Evolutionary conservation across 2,329 filamentous ascomycete species (phyloP), one percentile per base, ranked within the genome.

Genomic region (Hirsutella thompsonii): DNA sequence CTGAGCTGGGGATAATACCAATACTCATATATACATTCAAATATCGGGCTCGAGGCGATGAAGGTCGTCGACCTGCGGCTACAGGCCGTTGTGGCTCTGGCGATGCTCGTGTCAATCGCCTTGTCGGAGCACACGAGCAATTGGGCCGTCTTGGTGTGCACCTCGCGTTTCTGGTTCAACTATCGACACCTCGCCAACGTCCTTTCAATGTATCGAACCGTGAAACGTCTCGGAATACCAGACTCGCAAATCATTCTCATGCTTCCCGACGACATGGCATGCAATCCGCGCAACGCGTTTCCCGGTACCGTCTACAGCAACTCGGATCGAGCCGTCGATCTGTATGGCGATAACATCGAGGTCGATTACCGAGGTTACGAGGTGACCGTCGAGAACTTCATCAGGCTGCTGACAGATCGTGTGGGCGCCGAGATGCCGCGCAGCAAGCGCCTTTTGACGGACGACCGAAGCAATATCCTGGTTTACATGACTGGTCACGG

Each of bases 401-500:
- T 98, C 54, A 79, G 92, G 1, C 70, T 98, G 40, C 68, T 98
- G 64, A 98, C 92, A 18, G 92, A 98, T 58, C 81, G 92, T 23
- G 85, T 95, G 44, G 88, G 87, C 42, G 86, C 92, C 49, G 89
- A 95, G 60, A 94, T 95, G 67, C 92, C 92, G 6, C 76, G 89
- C 49, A 94, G 87, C 63, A 98, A 98, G 69, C 76, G 92, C 39
- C 69, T 98, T 45, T 74, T 94, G 56, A 96, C 90, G 4, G 92
- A 98, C 56, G 89, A 94, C 51, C 80, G 90, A 44, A 94, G 87
- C 63, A 98, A 98, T 55, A 93, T 98, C 44, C 68, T 98, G 42
- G 90, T 98, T 10, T 98, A 98, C 68, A 98, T 98, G 92, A 98
- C 92, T 1, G 92, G 92, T 1, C 92, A 98, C 55, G 92, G 92